phyloP scores from a whole-genome alignment of 2,329 filamentous ascomycete genomes.

The Tolypocladium endophyticum region DNA sequence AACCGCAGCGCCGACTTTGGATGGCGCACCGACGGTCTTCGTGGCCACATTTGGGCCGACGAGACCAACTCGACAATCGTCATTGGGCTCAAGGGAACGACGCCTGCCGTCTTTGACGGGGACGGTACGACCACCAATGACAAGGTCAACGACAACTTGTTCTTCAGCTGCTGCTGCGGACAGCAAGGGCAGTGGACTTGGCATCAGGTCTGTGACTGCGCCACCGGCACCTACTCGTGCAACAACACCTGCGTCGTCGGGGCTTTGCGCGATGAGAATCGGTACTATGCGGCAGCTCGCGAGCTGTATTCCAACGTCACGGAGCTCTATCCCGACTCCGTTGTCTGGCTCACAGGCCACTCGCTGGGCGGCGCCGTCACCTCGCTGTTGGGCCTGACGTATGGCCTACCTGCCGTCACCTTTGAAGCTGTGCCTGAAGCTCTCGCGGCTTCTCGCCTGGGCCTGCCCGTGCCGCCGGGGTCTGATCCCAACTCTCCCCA shows the following conservation, averaged over 20 bases:
- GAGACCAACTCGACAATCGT: slow-evolving; percentile 77
- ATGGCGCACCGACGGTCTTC: slow-evolving; percentile 80
- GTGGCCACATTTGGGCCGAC: slow-evolving; percentile 88
- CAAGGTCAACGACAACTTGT: slow-evolving; percentile 95
- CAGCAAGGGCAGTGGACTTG: slow-evolving; percentile 86
- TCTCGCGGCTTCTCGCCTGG: slow-evolving; percentile 71
- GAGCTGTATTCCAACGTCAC: slow-evolving; percentile 92
- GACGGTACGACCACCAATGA: slow-evolving; percentile 94
- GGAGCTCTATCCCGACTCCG: slow-evolving; percentile 71
- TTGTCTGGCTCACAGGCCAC: slow-evolving; percentile 85
- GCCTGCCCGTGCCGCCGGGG: slow-evolving; percentile 75
- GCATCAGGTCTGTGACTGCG: slow-evolving; percentile 89
- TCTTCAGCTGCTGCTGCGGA: slow-evolving; percentile 95
- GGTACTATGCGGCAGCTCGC: slow-evolving; percentile 81
- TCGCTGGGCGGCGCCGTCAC: slow-evolving; percentile 85
- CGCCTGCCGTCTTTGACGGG: slow-evolving; percentile 87
- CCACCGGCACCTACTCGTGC: slow-evolving; percentile 75
- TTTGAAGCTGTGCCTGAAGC: slow-evolving; percentile 92
- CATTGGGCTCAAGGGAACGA: slow-evolving; percentile 88
- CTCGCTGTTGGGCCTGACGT: slow-evolving; percentile 82
- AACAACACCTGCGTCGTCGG: slow-evolving; percentile 81
- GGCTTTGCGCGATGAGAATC: slow-evolving; percentile 69
- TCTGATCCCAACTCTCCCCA: slow-evolving; percentile 62
- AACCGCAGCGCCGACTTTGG: slow-evolving; percentile 86
- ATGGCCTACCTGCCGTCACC: slow-evolving; percentile 80